Conservation (phyloP, 2,329 filamentous ascomycete species). For the Ophiostoma populinum region DNA sequence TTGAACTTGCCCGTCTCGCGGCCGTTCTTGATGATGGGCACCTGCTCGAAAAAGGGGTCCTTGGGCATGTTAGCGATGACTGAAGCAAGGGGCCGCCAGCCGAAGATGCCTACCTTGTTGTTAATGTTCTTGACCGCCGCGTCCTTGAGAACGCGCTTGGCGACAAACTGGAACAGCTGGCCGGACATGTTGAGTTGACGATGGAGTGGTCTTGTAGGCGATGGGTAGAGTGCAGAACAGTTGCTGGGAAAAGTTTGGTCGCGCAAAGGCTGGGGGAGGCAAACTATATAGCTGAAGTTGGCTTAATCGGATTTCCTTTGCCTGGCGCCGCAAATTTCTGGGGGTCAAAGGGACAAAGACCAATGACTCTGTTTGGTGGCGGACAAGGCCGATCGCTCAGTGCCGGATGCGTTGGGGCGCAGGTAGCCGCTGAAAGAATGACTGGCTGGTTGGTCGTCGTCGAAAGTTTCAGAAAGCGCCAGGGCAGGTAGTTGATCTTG, state of each 20-base stretch:
- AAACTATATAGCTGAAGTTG: too few species aligned
- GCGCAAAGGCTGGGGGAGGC: too few species aligned
- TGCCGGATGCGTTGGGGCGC: constrained; percentile 7
- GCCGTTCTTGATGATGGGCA: constrained; percentile 59
- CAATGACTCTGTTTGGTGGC: constrained; percentile 5
- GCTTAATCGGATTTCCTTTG: too few species aligned
- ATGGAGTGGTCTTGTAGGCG: constrained; percentile 2
- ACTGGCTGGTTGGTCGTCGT: constrained; percentile 7
- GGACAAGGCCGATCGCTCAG: neutral
- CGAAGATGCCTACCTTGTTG: constrained; percentile 10
- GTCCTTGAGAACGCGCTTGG: constrained; percentile 11
- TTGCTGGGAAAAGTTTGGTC: too few species aligned
- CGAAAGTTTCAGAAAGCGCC: constrained; percentile 11
- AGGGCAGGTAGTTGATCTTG: neutral
- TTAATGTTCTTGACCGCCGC: constrained; percentile 13
- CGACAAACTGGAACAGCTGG: constrained; percentile 10
- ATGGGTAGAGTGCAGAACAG: too few species aligned
- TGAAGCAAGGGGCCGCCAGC: neutral
- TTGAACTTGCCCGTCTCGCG: constrained; percentile 53
- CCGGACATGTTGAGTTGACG: constrained; percentile 11
- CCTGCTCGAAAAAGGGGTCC: constrained; percentile 81
- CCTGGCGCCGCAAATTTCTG: too few species aligned
- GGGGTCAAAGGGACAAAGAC: neutral
- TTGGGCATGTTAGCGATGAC: constrained; percentile 19
- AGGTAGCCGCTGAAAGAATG: constrained; percentile 6